phyloP scores from a whole-genome alignment of 352 stramenopile species.

The Globisporangium splendens region DNA sequence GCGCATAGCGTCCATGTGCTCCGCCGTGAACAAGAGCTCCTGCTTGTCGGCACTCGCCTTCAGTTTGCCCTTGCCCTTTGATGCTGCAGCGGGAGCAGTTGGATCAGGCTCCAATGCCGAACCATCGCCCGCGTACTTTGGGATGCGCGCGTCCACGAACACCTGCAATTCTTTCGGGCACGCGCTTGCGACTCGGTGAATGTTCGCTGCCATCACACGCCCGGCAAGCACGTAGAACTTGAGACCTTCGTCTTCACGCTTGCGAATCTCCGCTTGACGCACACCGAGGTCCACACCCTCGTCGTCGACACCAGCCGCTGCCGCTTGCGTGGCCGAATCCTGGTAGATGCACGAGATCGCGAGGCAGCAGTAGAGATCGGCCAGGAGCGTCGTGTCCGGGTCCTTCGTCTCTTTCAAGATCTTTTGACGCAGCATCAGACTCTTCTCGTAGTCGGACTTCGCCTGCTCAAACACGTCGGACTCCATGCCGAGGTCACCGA shows the following conservation, averaged over 20 bases:
- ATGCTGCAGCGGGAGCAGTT: background rate
- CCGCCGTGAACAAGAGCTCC: constrained; percentile 42
- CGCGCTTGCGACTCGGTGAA: constrained; percentile 47
- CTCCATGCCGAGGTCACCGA: constrained; percentile 80
- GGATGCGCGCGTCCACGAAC: constrained; percentile 55
- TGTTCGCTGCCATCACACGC: constrained; percentile 78
- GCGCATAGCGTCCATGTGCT: constrained; percentile 46
- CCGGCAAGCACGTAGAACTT: constrained; percentile 81
- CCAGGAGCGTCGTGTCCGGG: constrained; percentile 72
- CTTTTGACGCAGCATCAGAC: constrained; percentile 64
- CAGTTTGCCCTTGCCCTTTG: constrained; percentile 71
- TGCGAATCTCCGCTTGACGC: constrained; percentile 15
- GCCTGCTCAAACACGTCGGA: constrained; percentile 79
- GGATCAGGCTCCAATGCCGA: background rate
- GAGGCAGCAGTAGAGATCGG: constrained; percentile 79
- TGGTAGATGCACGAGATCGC: constrained; percentile 85
- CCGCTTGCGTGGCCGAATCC: constrained; percentile 31
- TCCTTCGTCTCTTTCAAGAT: constrained; percentile 61
- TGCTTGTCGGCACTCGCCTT: constrained; percentile 33
- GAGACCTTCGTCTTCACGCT: constrained; percentile 53
- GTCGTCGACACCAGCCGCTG: constrained; percentile 5
- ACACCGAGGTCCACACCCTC: background rate
- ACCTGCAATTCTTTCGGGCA: constrained; percentile 38
- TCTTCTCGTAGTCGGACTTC: constrained; percentile 76
- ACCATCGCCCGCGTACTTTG: constrained; percentile 29